Base-by-base conservation (phyloP, 345 rosid genomes). In the Firmiana major region DNA sequence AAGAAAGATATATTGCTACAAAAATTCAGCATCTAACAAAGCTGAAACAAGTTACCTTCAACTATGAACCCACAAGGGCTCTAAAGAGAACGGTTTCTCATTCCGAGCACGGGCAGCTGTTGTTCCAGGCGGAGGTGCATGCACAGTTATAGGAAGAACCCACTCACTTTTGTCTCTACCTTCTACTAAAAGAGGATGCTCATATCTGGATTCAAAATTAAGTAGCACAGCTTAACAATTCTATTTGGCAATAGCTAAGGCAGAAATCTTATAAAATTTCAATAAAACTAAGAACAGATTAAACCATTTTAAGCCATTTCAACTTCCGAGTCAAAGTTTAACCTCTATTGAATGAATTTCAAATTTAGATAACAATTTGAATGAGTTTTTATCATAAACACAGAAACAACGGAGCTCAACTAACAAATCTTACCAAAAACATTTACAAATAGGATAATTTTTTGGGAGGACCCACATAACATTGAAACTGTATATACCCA, bases 101-200 rank as follows among this genome's bases (percentile, higher is more conserved):
- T 85, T 89, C 80, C 88, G 83, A 73, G 87, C n/a, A 24, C 82
- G 88, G 72, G 88, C 75, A 71, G 87, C 84, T 9, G 85, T 13
- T 34, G 91, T 74, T 71, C 90, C 88, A 2, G 92, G 87, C 11
- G 98, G 94, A 66, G 94, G 95, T 68, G 97, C 99, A 71, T 90
- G 97, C 79, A 93, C 98, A 0, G 88, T 92, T 42, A 96, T 91
- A 6, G 99, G 99, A 75, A 96, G 97, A 84, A 92, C 81, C 99
- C 99, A 96, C 84, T 92, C 98, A 24, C 91, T 84, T 81, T 84
- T 96, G 75, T 96, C 99, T 76, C 95, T 82, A 53, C 91, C 94
- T 55, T 89, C 94, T 43, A 93, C 75, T 60, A 93, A 82, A 79
- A 96, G 92, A 38, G 98, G 98, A 84, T 96, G 98, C 62, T 91